phyloP scores from a whole-genome alignment of 305 asterid species.

The Fraxinus dipetala region DNA sequence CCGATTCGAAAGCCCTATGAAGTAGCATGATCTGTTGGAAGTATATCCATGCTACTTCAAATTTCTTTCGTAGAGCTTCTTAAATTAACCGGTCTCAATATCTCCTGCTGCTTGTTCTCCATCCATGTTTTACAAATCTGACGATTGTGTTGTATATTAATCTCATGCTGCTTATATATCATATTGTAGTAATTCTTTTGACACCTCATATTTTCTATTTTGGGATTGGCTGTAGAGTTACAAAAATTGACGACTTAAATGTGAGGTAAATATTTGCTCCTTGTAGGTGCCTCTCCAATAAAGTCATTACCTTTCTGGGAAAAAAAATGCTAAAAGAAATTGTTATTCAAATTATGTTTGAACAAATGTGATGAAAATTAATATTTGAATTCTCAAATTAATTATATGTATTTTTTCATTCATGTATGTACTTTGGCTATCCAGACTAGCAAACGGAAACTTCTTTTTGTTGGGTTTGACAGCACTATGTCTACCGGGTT shows the following conservation, averaged over 20 bases:
- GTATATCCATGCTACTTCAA: background rate
- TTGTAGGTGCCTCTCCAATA: background rate
- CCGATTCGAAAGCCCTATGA: background rate
- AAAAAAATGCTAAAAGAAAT: background rate
- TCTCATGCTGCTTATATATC: background rate
- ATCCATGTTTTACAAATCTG: background rate
- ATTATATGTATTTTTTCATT: constrained; percentile 13
- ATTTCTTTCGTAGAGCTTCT: background rate
- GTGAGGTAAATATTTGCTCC: background rate
- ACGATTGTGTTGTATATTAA: background rate
- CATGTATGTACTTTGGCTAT: constrained; percentile 28
- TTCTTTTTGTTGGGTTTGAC: constrained; percentile 86
- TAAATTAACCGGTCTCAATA: background rate
- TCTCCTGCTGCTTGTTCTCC: background rate
- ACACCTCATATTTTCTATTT: background rate
- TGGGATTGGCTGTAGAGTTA: background rate
- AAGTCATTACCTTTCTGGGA: background rate
- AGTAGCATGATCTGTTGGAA: background rate
- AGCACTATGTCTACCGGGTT: constrained; percentile 70
- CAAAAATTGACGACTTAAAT: background rate
- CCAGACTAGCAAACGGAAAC: constrained; percentile 68
- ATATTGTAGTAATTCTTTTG: background rate
- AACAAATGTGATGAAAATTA: background rate
- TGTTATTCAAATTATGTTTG: background rate
- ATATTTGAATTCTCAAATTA: background rate